Evolutionary conservation across 106 monocot genomes (phyloP), one percentile per base, ranked within the genome.

Genomic region (Dactylorhiza incarnata): DNA sequence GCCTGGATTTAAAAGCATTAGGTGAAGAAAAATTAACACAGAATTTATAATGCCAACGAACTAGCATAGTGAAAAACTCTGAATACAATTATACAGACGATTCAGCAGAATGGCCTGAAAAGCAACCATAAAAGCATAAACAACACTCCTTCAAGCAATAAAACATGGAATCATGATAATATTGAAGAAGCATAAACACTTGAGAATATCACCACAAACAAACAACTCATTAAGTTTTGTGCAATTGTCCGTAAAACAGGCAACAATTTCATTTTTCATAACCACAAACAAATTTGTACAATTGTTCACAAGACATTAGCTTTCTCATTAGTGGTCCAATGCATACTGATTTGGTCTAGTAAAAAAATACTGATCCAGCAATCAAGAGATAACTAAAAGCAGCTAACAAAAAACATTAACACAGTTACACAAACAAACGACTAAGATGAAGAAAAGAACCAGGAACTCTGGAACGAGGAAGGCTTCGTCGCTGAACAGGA

Each of bases 361-460:
- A 25, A 9, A 26, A 63, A 63, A 25, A 63, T 24, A 24, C 63
- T 63, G 7, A 63, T 24, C 20, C 24, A 63, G 17, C 63, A 25
- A 10, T 25, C 24, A 9, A 63, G 25, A 25, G 22, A 63, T 63
- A 63, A 63, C 9, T 9, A 63, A 26, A 63, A 9, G 25, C 63
- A 24, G 2, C 25, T 37, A 67, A 67, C 25, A 67, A 37, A 67
- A 14, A 67, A 29, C 20, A n/a, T 37, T 67, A 10, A 45, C n/a
- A n/a, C n/a, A n/a, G n/a, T n/a, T n/a, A 68, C 17, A 45, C 15
- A 26, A 43, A 68, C 6, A 45, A 91, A 89, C 54, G 90, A 80
- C 95, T 90, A 84, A 45, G 45, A 6, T 68, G 43, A 45, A 8
- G 22, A 76, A 50, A 50, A 70, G 43, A 72, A 63, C 54, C 53